Conservation (phyloP, 2,329 filamentous ascomycete genomes). For the Fusarium subglutinans region DNA sequence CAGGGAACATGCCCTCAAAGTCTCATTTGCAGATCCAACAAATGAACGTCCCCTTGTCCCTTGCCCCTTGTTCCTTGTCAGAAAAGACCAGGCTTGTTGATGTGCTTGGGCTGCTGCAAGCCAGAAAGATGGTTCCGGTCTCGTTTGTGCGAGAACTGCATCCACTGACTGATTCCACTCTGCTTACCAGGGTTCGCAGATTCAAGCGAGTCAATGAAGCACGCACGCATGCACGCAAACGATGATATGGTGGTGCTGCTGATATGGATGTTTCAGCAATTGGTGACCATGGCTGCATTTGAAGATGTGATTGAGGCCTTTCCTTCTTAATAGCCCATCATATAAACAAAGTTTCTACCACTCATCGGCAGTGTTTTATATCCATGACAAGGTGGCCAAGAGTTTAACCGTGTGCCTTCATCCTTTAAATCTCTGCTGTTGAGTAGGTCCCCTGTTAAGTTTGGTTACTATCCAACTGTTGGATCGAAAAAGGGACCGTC, state of each 20-base stretch:
- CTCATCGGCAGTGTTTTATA: constrained; percentile 1
- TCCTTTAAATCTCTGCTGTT: constrained; percentile 11
- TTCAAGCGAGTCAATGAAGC: neutral
- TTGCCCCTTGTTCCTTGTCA: constrained; percentile 29
- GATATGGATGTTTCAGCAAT: constrained; percentile 9
- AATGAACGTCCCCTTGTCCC: neutral
- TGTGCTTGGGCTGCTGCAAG: constrained; percentile 32
- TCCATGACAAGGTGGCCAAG: constrained; percentile 13
- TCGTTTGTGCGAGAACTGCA: constrained; percentile 31
- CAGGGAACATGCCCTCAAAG: constrained; percentile 1
- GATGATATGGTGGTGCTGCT: constrained; percentile 2
- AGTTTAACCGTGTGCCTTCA: constrained; percentile 18
- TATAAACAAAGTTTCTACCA: constrained; percentile 32
- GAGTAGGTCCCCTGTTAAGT: constrained; percentile 26
- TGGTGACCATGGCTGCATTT: constrained; percentile 4
- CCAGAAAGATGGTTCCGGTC: constrained; percentile 22
- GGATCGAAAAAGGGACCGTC: constrained; percentile 37
- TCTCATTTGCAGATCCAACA: constrained; percentile 34
- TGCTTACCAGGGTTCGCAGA: neutral
- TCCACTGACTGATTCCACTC: constrained; percentile 39
- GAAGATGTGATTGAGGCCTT: neutral
- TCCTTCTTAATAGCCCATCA: constrained; percentile 14
- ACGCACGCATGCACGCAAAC: constrained; percentile 11
- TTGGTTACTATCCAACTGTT: constrained; percentile 23
- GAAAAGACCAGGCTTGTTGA: constrained; percentile 24